Evolutionary conservation across 495 filamentous ascomycete genomes (phyloP), one percentile per base, ranked within the genome.

Genomic region (Penicillium bialowiezense): DNA sequence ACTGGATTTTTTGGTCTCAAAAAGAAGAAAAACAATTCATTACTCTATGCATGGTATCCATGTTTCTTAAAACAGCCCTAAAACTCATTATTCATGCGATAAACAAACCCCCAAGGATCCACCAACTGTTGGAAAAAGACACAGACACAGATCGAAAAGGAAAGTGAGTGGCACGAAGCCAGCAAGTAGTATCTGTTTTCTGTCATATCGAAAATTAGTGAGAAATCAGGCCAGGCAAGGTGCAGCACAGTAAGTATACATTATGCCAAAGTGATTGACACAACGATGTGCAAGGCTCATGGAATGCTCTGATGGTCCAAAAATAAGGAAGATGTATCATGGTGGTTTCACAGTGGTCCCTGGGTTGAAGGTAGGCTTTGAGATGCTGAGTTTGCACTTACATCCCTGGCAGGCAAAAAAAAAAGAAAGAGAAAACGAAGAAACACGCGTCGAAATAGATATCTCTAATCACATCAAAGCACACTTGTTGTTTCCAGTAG

Each of bases 401-500:
- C 46, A 44, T 39, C n/a, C 12, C 28, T 13, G 32, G 18, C 26
- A 26, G 8, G 24, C 7, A 17, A 33, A 29, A n/a, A n/a, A n/a
- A n/a, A n/a, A n/a, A n/a, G n/a, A n/a, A n/a, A n/a, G n/a, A n/a
- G n/a, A n/a, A n/a, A n/a, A n/a, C n/a, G n/a, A n/a, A n/a, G n/a
- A 17, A 20, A 23, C 42, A 45, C 19, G 15, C 14, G 7, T 36
- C 15, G 31, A 32, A 24, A 18, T 17, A 34, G 12, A 15, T 26
- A 20, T 15, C 17, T 17, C 7, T n/a, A 14, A 47, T 76, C 67
- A 98, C 93, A 98, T 97, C 48, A 97, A 60, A 45, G 62, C 52
- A 62, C 93, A 98, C 68, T 90, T 96, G 44, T 81, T 84, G 10
- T 82, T 85, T 26, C 84, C 86, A 8, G 89, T 66, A 0, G 89